phyloP scores from a whole-genome alignment of 768 basidiomycete species.

The Mycena olivaceomarginata region DNA sequence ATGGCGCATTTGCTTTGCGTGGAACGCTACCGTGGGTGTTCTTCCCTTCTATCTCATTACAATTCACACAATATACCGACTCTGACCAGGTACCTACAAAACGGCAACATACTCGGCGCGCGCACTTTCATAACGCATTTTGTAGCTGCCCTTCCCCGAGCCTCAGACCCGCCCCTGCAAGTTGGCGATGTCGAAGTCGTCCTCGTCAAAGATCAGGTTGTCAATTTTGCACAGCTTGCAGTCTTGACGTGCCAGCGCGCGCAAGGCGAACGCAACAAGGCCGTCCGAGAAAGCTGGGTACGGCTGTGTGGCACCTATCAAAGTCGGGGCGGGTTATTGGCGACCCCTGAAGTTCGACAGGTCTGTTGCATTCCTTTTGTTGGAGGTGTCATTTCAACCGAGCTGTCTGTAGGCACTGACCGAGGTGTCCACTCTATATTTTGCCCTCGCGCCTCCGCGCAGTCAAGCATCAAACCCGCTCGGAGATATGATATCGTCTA shows the following conservation, averaged over 20 bases:
- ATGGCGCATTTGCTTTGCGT: conserved; percentile 88
- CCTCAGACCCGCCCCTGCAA: conserved; percentile 66
- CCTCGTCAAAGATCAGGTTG: conserved; percentile 82
- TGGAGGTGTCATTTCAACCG: background rate
- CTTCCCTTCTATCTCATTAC: background rate
- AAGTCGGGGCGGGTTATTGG: conserved; percentile 78
- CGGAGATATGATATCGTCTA: conserved; percentile 90
- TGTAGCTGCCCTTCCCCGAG: conserved; percentile 76
- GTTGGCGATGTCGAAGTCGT: conserved; percentile 78
- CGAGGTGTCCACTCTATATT: conserved; percentile 86
- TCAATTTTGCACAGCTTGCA: conserved; percentile 95
- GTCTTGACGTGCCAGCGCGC: conserved; percentile 92
- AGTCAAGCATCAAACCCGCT: conserved; percentile 85
- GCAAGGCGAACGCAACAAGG: conserved; percentile 86
- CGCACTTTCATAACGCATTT: conserved; percentile 94
- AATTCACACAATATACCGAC: conserved; percentile 22
- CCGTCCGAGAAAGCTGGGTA: conserved; percentile 89
- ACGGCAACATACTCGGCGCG: conserved; percentile 94
- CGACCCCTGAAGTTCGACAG: conserved; percentile 76
- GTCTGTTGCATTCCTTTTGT: conserved; percentile 61
- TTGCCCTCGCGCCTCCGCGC: conserved; percentile 90
- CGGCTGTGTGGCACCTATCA: conserved; percentile 91
- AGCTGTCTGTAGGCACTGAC: conserved; percentile 70
- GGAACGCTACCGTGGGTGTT: conserved; percentile 89
- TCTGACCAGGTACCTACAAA: conserved; percentile 78